phyloP scores from a whole-genome alignment of 495 filamentous ascomycete species.

The Podospora pseudocomata region DNA sequence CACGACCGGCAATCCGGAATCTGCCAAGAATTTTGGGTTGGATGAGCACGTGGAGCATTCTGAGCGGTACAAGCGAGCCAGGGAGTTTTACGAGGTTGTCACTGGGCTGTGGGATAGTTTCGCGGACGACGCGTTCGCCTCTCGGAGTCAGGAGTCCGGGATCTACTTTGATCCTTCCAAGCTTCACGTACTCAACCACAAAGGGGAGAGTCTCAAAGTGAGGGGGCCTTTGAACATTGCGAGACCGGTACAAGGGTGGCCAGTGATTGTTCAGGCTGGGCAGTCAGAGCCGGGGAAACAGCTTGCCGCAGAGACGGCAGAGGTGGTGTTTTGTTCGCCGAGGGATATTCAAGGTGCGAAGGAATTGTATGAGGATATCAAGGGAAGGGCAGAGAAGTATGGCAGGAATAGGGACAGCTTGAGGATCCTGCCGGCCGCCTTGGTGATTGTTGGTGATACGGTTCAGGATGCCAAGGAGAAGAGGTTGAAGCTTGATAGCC shows the following conservation, averaged over 20 bases:
- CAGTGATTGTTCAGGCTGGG: conserved; percentile 54
- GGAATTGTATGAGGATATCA: conserved; percentile 52
- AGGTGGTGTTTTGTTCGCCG: conserved; percentile 49
- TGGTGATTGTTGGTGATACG: conserved; percentile 42
- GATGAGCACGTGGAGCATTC: conserved; percentile 55
- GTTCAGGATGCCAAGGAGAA: conserved; percentile 50
- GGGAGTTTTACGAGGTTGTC: conserved; percentile 58
- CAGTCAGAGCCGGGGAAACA: conserved; percentile 53
- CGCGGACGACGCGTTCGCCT: conserved; percentile 51
- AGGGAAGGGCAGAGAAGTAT: conserved; percentile 42
- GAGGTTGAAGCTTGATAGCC: conserved; percentile 47
- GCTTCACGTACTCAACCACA: conserved; percentile 49
- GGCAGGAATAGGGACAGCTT: conserved; percentile 44
- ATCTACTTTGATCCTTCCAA: conserved; percentile 48
- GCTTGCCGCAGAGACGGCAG: conserved; percentile 53
- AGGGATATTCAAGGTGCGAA: conserved; percentile 42
- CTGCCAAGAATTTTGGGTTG: conserved; percentile 53
- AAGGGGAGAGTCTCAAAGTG: conserved; percentile 46
- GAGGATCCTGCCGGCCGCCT: conserved; percentile 52
- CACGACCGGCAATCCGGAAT: conserved; percentile 54
- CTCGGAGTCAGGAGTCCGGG: conserved; percentile 44
- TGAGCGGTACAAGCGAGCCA: conserved; percentile 55
- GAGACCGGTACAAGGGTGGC: conserved; percentile 53
- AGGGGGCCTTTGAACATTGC: conserved; percentile 53
- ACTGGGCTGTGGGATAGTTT: conserved; percentile 55